Evolutionary conservation across 176 grass and related monocot genomes (phyloP).

Genomic region (Eleusine indica): DNA sequence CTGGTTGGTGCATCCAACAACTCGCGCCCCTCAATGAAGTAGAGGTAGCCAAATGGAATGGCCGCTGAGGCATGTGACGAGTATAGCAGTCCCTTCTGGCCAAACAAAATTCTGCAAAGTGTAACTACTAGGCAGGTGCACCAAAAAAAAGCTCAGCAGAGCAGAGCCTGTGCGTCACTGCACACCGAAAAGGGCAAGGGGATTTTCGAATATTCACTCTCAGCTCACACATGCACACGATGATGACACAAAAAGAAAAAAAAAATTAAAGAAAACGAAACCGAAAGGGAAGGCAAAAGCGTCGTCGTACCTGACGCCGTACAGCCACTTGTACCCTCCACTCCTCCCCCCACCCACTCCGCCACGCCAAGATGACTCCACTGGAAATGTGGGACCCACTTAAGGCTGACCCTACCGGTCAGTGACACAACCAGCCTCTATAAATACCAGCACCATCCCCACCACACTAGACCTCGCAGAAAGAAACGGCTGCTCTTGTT

Average conservation of each 20-base stretch:
- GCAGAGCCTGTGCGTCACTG: not conserved
- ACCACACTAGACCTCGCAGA: too few relatives aligned
- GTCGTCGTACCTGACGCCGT: slow-evolving; percentile 62
- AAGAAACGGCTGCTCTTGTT: not conserved
- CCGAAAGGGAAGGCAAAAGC: slow-evolving; percentile 10
- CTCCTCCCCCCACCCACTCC: not conserved
- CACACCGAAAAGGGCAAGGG: not conserved
- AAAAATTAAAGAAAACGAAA: not conserved
- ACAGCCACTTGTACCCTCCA: slow-evolving; percentile 57
- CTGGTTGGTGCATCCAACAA: not conserved
- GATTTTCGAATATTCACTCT: not conserved
- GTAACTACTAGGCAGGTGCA: not conserved
- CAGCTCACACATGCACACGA: not conserved
- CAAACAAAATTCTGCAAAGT: not conserved
- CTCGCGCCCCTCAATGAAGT: not conserved
- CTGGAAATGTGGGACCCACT: not conserved
- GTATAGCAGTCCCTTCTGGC: too few relatives aligned
- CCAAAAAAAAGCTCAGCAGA: not conserved
- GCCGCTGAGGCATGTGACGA: not conserved
- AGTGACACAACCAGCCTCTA: not conserved
- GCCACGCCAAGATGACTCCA: not conserved
- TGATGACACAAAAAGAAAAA: not conserved
- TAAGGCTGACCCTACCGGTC: not conserved
- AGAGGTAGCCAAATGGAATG: not conserved
- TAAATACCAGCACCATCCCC: slow-evolving; percentile 15